Percentiles rank a stretch among this genome's conserved stretches.
These are phyloP conservation scores for Russula sp. DNA, from an alignment of 768 basidiomycete genomes.

Conservation along the genomic window DNA sequence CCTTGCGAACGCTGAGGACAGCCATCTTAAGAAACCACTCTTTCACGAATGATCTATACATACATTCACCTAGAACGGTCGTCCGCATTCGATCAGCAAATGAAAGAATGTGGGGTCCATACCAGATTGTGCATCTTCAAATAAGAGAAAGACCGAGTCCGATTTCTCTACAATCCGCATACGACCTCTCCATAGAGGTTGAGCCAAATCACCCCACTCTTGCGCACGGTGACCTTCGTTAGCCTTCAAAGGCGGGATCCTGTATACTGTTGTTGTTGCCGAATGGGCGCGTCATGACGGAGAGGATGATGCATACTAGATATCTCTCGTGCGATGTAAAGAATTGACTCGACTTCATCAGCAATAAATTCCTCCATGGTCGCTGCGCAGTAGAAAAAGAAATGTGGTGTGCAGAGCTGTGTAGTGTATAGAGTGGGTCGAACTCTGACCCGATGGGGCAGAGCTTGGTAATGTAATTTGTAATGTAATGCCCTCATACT, in stretches of 20 bases:
- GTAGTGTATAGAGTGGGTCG: neutral
- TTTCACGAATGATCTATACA: conserved; percentile 25
- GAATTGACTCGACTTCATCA: conserved; percentile 83
- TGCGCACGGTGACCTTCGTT: conserved; percentile 89
- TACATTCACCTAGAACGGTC: conserved; percentile 54
- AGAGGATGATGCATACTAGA: conserved; percentile 48
- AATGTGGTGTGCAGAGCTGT: neutral
- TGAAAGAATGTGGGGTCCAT: conserved; percentile 24
- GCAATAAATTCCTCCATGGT: conserved; percentile 45
- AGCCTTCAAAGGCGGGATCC: conserved; percentile 78
- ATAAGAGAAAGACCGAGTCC: conserved; percentile 55
- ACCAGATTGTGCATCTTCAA: conserved; percentile 82
- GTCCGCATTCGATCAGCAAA: neutral
- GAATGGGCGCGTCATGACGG: conserved; percentile 11
- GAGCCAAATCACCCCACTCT: conserved; percentile 83
- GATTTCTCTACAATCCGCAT: conserved; percentile 79
- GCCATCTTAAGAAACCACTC: conserved; percentile 1
- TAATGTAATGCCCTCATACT: neutral
- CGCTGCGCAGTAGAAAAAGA: neutral
- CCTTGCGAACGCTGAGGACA: conserved; percentile 68
- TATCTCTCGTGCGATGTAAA: conserved; percentile 86
- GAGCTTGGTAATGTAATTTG: neutral
- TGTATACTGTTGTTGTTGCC: conserved; percentile 56
- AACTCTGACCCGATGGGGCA: neutral
- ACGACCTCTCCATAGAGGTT: conserved; percentile 88